Evolutionary conservation across 495 filamentous ascomycete genomes (phyloP), one percentile per base, ranked within the genome.

Genomic region (Beverwykella pulmonaria): DNA sequence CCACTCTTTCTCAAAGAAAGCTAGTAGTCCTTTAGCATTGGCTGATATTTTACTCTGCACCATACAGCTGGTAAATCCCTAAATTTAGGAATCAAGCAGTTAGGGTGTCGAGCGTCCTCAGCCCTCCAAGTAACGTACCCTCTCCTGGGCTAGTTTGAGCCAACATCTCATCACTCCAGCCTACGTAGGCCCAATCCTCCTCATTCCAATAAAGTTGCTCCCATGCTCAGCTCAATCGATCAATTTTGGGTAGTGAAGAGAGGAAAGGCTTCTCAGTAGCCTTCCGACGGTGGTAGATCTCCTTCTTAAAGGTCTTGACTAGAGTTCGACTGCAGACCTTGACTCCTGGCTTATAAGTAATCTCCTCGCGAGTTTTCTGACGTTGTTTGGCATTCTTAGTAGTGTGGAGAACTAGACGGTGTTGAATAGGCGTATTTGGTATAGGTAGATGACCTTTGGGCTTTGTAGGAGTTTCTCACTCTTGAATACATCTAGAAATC

Each of bases 151-250:
- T 20, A 19, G 26, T 17, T 2, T 53, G 26, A 25, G 26, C 26
- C 5, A 7, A 2, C 26, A 53, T 53, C 19, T 53, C 26, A 17
- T 53, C 26, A 29, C 49, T 53, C 49, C 26, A 53, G 20, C 49
- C 20, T 4, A 48, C 44, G 20, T 17, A n/a, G 20, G 44, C 44
- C 44, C 44, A 48, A 5, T 48, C 6, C 15, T 48, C 20, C 6
- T 48, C 20, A 23, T 5, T 48, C 44, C 44, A 48, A 23, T 48
- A 4, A 34, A 34, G n/a, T n/a, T 53, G 49, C 20, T 25, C 14
- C 49, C 49, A 50, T 47, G 44, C 36, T 23, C 34, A 50, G 14
- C 20, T 47, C 57, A 44, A 20, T n/a, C 57, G 34, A 14, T 61
- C 15, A 27, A 30, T 19, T 39, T 39, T 36, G 9, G 8, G 54